phyloP scores from a whole-genome alignment of 177 flowering plant genomes.

The Vitis hybrid region DNA sequence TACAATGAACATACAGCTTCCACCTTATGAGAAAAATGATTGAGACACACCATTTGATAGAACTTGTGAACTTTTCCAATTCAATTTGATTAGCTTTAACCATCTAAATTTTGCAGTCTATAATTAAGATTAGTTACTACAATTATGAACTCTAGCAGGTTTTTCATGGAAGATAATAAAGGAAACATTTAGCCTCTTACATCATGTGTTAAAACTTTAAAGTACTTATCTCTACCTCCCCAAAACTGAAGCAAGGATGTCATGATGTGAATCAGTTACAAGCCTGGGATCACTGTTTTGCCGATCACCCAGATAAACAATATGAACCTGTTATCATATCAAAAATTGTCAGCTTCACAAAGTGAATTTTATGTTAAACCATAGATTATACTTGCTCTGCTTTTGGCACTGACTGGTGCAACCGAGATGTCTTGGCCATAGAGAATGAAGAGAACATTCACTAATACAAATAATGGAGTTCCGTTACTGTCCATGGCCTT shows the following conservation, averaged over 20 bases:
- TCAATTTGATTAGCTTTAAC: too few relatives aligned
- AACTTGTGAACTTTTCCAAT: too few relatives aligned
- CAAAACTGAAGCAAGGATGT: constrained; percentile 30
- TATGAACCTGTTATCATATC: constrained; percentile 33
- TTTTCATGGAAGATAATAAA: too few relatives aligned
- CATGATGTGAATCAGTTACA: constrained; percentile 28
- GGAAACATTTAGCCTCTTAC: too few relatives aligned
- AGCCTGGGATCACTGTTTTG: constrained; percentile 25
- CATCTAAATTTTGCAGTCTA: too few relatives aligned
- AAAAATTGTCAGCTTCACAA: too few relatives aligned
- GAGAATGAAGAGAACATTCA: not conserved
- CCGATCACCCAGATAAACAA: constrained; percentile 44
- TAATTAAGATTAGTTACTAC: too few relatives aligned
- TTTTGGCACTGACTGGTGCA: constrained; percentile 9
- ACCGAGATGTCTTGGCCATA: not conserved
- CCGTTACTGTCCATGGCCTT: not conserved
- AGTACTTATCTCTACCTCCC: constrained; percentile 27
- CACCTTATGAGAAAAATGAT: too few relatives aligned
- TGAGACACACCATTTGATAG: too few relatives aligned
- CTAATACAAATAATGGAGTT: not conserved
- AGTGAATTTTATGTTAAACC: too few relatives aligned
- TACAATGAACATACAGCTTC: too few relatives aligned
- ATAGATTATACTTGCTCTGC: constrained; percentile 5
- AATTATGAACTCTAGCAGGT: too few relatives aligned
- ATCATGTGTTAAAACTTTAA: not conserved